Base-by-base conservation (phyloP, 352 stramenopile species). In the Phytophthora brassicae region DNA sequence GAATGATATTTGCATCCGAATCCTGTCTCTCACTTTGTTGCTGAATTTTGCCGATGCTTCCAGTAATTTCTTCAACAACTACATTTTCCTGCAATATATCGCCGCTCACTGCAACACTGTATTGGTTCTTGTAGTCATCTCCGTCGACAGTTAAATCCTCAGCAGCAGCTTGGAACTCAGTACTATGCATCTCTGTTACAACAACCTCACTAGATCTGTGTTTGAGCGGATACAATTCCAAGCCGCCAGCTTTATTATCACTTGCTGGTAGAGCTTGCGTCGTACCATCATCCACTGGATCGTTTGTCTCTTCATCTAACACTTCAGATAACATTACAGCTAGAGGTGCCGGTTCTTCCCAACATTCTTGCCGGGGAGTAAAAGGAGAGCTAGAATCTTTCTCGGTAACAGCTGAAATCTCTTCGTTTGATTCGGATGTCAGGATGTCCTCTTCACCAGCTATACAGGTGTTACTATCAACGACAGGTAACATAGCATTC, bases 291-390 rank as follows among this genome's bases (percentile, higher is more conserved):
- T 26, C 38, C n/a, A 26, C 28, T 13, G 14, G 11, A n/a, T 49
- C 48, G 48, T 29, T 45, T 6, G 12, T 51, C 2, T 39, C 17
- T 43, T 51, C 52, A 51, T 16, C 35, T 23, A 36, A 0, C 20
- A 36, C 16, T n/a, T 54, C 43, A 7, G 43, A 4, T 22, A 9
- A 42, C 0, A 46, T 28, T 31, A 31, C 26, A 31, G 8, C 4
- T 31, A 31, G 4, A 31, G 26, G 4, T 45, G 13, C 11, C 12
- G 20, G 33, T 9, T 65, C 59, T 59, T 68, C 59, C 58, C 64
- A 72, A 22, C 58, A 72, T 33, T 8, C 50, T 65, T 60, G 42
- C 19, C 31, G 46, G 39, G 26, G 9, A 22, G 41, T 47, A 17
- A 16, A 35, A 23, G 36, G 43, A 13, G 28, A 38, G 12, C 16